Evolutionary conservation across 805 yeast genomes (phyloP).

Genomic region (Metschnikowia kofuensis): DNA sequence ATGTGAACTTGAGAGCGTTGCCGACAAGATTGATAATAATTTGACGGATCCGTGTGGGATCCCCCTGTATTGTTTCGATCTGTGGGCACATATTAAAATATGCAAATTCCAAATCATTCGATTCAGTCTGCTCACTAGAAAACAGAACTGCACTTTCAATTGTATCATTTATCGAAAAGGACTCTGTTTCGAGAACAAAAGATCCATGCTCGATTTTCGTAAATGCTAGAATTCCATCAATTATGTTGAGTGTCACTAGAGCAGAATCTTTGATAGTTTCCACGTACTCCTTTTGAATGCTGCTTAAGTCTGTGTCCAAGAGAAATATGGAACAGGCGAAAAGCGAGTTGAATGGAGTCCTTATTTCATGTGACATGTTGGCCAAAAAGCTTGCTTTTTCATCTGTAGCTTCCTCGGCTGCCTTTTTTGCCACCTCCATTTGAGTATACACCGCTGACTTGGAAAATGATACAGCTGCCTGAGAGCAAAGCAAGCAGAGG

Average conservation of each 20-base stretch:
- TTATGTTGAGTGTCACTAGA: conserved; percentile 49
- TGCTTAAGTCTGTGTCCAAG: conserved; percentile 44
- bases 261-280: conserved; percentile 51
- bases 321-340: conserved; percentile 48
- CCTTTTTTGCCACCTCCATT: conserved; percentile 41
- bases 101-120: conserved; percentile 44
- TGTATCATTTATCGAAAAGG: conserved; percentile 44
- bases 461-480: conserved; percentile 50
- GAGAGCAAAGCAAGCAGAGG: conserved; percentile 44
- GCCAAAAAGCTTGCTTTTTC: conserved; percentile 52
- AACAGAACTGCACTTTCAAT: conserved; percentile 47
- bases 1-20: conserved; percentile 52
- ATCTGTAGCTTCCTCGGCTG: conserved; percentile 52
- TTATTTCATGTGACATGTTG: conserved; percentile 56
- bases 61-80: conserved; percentile 42
- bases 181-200: conserved; percentile 40
- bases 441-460: conserved; percentile 46
- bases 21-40: conserved; percentile 51
- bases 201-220: conserved; percentile 57
- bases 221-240: conserved; percentile 53
- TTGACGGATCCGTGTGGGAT: conserved; percentile 49
- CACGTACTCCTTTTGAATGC: conserved; percentile 48
- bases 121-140: conserved; percentile 46
- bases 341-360: conserved; percentile 54
- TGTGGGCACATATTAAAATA: conserved; percentile 41